phyloP scores from a whole-genome alignment of 75 land plant species.

The Selaginella tamariscina region DNA sequence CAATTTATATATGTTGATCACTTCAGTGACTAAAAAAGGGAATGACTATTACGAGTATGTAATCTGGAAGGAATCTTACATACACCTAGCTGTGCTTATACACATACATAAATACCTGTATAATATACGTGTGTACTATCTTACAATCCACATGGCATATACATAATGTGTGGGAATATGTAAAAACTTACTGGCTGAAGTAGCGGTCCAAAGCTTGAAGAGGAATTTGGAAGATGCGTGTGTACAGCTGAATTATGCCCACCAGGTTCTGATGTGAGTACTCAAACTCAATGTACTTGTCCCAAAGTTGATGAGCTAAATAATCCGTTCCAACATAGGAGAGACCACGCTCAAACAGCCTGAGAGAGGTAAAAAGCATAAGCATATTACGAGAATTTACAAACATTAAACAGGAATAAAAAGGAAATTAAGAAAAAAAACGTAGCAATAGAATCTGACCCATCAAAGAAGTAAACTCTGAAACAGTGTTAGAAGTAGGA shows the following conservation, averaged over 20 bases:
- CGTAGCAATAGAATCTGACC: conserved; percentile 7
- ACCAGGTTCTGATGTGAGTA: conserved; percentile 66
- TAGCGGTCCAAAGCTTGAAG: conserved; percentile 78
- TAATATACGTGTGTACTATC: too few species aligned
- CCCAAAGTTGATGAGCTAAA: conserved; percentile 75
- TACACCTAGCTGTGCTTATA: too few species aligned
- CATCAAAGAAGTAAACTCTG: conserved; percentile 22
- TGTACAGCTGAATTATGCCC: conserved; percentile 63
- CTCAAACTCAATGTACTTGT: conserved; percentile 93
- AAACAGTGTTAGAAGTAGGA: conserved; percentile 5
- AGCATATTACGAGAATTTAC: conserved; percentile 16
- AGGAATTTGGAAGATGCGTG: conserved; percentile 73
- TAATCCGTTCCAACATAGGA: conserved; percentile 94
- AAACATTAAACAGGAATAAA: conserved; percentile 18
- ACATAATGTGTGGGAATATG: too few species aligned
- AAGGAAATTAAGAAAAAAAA: neutral
- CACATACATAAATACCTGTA: too few species aligned
- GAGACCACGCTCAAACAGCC: conserved; percentile 92
- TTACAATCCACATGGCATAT: too few species aligned
- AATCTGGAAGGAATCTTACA: too few species aligned
- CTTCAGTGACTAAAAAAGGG: too few species aligned
- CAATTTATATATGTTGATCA: too few species aligned
- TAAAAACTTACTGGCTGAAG: conserved; percentile 15
- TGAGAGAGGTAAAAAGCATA: conserved; percentile 19
- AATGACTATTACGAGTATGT: too few species aligned